phyloP scores from a whole-genome alignment of 163 green algal species.

The Scenedesmus sp. region DNA sequence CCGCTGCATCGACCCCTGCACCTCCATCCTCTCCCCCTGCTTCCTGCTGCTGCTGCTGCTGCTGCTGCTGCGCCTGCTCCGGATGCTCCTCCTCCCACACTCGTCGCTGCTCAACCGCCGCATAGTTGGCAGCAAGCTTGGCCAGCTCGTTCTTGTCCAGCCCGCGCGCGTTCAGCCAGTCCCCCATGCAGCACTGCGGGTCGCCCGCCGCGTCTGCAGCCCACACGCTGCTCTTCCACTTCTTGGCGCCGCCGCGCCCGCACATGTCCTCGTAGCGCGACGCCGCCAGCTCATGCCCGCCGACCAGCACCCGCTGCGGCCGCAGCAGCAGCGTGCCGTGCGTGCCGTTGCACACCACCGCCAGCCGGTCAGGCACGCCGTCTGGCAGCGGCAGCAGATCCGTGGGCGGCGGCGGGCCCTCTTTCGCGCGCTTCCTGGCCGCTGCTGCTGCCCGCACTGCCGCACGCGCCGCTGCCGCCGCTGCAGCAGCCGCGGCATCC shows the following conservation, averaged over 20 bases:
- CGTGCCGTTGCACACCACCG: slow-evolving; percentile 78
- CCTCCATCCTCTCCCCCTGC: not conserved
- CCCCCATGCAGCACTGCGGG: slow-evolving; percentile 64
- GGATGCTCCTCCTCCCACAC: slow-evolving; percentile 47
- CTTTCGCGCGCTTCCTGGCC: not conserved
- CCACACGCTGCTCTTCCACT: slow-evolving; percentile 91
- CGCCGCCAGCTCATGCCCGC: slow-evolving; percentile 71
- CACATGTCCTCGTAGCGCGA: slow-evolving; percentile 86
- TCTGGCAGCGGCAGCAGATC: slow-evolving; percentile 80
- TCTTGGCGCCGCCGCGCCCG: slow-evolving; percentile 88
- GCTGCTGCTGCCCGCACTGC: not conserved
- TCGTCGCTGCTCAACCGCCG: slow-evolving; percentile 66
- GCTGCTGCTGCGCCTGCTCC: not conserved
- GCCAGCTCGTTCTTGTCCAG: slow-evolving; percentile 77
- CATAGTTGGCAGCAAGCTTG: slow-evolving; percentile 70
- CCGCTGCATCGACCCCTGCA: not conserved
- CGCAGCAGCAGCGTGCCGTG: slow-evolving; percentile 73
- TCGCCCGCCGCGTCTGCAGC: slow-evolving; percentile 59
- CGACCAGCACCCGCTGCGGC: slow-evolving; percentile 76
- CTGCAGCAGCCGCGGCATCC: not conserved
- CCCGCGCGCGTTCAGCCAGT: slow-evolving; percentile 73
- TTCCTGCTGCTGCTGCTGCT: not conserved
- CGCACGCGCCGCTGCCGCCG: not conserved
- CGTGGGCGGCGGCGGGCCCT: slow-evolving; percentile 54
- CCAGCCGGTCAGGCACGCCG: slow-evolving; percentile 73